Evolutionary conservation across 768 basidiomycete genomes (phyloP).

Genomic region (Coprinopsis marcescibilis): DNA sequence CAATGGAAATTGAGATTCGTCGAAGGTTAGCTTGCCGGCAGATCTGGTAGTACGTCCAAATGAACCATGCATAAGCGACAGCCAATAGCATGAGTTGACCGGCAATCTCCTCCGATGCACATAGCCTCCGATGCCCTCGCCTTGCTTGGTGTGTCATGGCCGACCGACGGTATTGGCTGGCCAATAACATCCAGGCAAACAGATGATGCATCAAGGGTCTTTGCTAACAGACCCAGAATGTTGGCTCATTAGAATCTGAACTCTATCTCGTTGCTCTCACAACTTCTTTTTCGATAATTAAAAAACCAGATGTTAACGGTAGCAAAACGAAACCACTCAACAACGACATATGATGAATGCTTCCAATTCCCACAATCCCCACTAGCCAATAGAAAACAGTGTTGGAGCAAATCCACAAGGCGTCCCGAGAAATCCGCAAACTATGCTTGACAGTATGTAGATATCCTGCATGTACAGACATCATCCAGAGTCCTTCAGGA

Average conservation of each 20-base stretch:
- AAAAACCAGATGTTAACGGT: neutral
- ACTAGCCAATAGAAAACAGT: too few relatives aligned
- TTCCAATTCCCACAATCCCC: slow-evolving; percentile 3
- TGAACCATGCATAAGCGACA: slow-evolving; percentile 3
- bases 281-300: slow-evolving; percentile 19
- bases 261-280: slow-evolving; percentile 26
- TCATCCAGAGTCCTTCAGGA: slow-evolving; percentile 16
- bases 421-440: neutral
- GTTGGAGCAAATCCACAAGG: neutral
- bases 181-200: neutral
- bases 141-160: neutral
- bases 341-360: neutral
- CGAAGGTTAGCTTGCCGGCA: slow-evolving; percentile 11
- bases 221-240: slow-evolving; percentile 13
- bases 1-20: slow-evolving; percentile 5
- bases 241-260: slow-evolving; percentile 16
- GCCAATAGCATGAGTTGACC: neutral
- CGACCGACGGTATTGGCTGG: neutral
- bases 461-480: too few relatives aligned
- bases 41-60: slow-evolving; percentile 1
- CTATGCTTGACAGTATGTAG: neutral
- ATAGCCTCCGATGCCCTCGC: neutral
- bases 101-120: slow-evolving; percentile 9
- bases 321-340: neutral
- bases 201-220: slow-evolving; percentile 29